Percentiles rank a stretch among this genome's conserved stretches.
These are phyloP conservation scores for Yamadazyma insecticola DNA, from an alignment of 805 yeast species.

Conservation along the genomic window DNA sequence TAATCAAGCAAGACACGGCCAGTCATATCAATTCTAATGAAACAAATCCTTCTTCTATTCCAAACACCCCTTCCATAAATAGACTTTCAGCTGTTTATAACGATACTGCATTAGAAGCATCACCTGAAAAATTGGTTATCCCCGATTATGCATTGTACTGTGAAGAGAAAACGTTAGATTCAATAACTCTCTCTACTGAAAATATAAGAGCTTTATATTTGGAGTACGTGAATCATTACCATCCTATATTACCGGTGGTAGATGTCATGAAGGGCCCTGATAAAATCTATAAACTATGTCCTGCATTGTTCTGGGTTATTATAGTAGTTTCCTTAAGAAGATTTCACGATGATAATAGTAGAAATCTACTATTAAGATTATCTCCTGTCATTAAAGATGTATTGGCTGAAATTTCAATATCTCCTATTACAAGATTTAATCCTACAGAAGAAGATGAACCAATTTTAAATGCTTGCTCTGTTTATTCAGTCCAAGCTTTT, in stretches of 20 bases:
- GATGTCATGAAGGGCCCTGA: slow-evolving; percentile 83
- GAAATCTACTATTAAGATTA: slow-evolving; percentile 50
- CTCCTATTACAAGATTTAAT: slow-evolving; percentile 81
- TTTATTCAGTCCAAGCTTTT: slow-evolving; percentile 91
- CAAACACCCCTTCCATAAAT: slow-evolving; percentile 25
- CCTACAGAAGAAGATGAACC: slow-evolving; percentile 81
- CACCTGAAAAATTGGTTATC: slow-evolving; percentile 6
- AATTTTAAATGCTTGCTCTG: slow-evolving; percentile 81
- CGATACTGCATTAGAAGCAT: background rate
- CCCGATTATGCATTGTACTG: slow-evolving; percentile 39
- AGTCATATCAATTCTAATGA: slow-evolving; percentile 13
- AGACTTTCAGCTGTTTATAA: slow-evolving; percentile 4
- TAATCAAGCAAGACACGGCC: background rate
- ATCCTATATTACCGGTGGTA: slow-evolving; percentile 82
- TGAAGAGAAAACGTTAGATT: slow-evolving; percentile 67
- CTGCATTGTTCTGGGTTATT: slow-evolving; percentile 90
- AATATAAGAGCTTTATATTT: slow-evolving; percentile 58
- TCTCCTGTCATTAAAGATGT: slow-evolving; percentile 71
- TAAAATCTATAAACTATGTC: slow-evolving; percentile 70
- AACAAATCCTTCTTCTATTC: slow-evolving; percentile 19
- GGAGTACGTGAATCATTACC: slow-evolving; percentile 76
- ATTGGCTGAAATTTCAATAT: slow-evolving; percentile 81
- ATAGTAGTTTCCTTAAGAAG: slow-evolving; percentile 81
- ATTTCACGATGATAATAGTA: slow-evolving; percentile 30
- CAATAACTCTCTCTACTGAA: slow-evolving; percentile 54